phyloP scores from a whole-genome alignment of 306 rosid species.

The Acmispon strigosus region DNA sequence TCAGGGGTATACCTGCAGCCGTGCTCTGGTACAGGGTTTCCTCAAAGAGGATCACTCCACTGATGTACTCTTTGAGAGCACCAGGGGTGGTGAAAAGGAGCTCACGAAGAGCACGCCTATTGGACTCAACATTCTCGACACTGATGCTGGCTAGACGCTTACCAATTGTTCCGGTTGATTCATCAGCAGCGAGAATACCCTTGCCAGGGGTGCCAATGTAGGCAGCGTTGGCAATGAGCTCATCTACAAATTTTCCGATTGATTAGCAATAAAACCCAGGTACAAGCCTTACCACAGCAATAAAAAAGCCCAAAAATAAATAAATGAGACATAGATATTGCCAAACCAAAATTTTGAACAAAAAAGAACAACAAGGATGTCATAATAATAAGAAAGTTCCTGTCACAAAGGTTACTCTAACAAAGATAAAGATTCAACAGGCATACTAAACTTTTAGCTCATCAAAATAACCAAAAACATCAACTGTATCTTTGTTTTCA shows the following conservation, averaged over 20 bases:
- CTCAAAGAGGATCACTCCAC: slow-evolving; percentile 38
- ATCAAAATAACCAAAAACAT: too few species aligned
- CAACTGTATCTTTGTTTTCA: too few species aligned
- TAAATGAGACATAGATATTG: neutral
- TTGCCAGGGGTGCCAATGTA: slow-evolving; percentile 41
- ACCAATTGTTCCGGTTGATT: slow-evolving; percentile 34
- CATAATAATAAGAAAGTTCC: neutral
- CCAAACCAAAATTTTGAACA: neutral
- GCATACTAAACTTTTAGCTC: too few species aligned
- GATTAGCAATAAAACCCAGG: neutral
- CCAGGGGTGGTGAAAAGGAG: slow-evolving; percentile 35
- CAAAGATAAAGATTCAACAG: neutral
- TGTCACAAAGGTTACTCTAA: too few species aligned
- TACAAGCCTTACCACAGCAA: neutral
- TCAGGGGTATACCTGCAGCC: slow-evolving; percentile 23
- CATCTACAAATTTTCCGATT: slow-evolving; percentile 12
- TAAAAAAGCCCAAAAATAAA: neutral
- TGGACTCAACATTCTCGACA: slow-evolving; percentile 34
- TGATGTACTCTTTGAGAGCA: slow-evolving; percentile 26
- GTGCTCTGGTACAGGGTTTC: slow-evolving; percentile 39
- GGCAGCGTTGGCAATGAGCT: slow-evolving; percentile 40
- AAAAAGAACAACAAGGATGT: neutral
- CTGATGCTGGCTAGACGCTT: slow-evolving; percentile 35
- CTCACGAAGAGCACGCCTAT: slow-evolving; percentile 37
- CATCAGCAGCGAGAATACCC: slow-evolving; percentile 46